Base-by-base conservation (phyloP, 163 green algal genomes). In the Prototheca wickerhamii region DNA sequence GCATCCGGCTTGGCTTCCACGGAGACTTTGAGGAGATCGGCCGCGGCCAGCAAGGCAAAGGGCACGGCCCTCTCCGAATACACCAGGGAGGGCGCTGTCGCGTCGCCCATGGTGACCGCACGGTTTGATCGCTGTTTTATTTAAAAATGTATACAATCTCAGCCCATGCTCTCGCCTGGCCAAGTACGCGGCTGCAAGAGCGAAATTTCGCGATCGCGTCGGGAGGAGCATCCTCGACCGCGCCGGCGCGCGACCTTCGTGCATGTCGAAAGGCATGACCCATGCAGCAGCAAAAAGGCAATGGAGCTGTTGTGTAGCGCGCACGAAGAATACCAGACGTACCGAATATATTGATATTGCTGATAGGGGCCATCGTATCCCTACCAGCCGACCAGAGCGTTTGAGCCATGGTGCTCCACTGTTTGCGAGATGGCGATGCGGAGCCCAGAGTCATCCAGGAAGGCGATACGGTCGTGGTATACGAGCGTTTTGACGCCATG, bases 381-480 rank as follows among this genome's bases (percentile, higher is more conserved):
- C n/a, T n/a, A n/a, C n/a, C n/a, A n/a, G n/a, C n/a, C n/a, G n/a
- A n/a, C n/a, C n/a, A n/a, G n/a, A n/a, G n/a, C 23, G 20, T 12
- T 33, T 5, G 28, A 12, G n/a, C 46, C 52, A 59, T 59, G 52
- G 12, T 70, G 64, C 32, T 70, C 42, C 64, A 70, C 26, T 23
- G n/a, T 26, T 10, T 7, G 52, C n/a, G 18, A 23, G 25, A 25
- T 10, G 37, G 15, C 15, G 37, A 10, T 28, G 23, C 35, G 4
- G 32, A 31, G 6, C 25, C 20, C 6, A 40, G 43, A 8, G 30
- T 35, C 32, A 92, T 95, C 6, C 35, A 78, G 31, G 78, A 85
- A 2, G 86, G 87, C 26, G 86, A 94, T 65, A 61, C 94, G 32
- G 90, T 97, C 1, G 78, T 96, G 1, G 80, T 95, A 0, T 96